Evolutionary conservation across 371 early-diverging fungal species (phyloP), one percentile per base, ranked within the genome.

Genomic region (Rhizomucor pusillus): DNA sequence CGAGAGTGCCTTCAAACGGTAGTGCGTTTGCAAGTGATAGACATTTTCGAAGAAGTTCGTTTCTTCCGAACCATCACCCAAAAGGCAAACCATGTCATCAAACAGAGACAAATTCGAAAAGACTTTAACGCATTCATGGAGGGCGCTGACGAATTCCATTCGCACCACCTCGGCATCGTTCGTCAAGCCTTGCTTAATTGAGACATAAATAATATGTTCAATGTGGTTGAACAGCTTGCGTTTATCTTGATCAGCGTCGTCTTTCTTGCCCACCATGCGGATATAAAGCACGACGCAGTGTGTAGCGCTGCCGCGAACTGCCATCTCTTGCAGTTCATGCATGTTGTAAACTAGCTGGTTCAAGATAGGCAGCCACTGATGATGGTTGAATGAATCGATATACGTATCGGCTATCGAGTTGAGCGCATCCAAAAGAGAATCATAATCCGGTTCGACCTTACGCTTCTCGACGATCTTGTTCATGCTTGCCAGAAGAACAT

Each of bases 21-120:
- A 89, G 66, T 97, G 95, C 7, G 87, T 60, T 75, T 98, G 99
- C 61, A 97, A 80, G 63, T 98, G 99, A 58, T 90, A 84, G 49
- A 97, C 80, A 60, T 97, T 97, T 62, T 75, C 77, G 67, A 95
- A 95, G 64, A 95, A 93, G 63, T 81, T 90, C 41, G 86, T 82
- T 63, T 94, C 96, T 33, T 92, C 92, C 11, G 47, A 37, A 11
- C 75, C 79, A 47, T 75, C 79, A 20, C 81, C 87, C 43, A 90
- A 64, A 33, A 93, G 65, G 5, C 65, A 65, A 0, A 71, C 70
- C 87, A 93, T 73, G 52, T 89, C 90, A 18, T 67, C 65, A 59
- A 92, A 90, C 13, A 80, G 69, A 12, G 80, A 69, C 5, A 79
- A 47, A 5, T 65, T 63, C 3, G 86, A 79, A 67, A 89, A 87